Base-by-base conservation (phyloP, 1,139 yeast genomes). In the Saccharomyces hybrid region DNA sequence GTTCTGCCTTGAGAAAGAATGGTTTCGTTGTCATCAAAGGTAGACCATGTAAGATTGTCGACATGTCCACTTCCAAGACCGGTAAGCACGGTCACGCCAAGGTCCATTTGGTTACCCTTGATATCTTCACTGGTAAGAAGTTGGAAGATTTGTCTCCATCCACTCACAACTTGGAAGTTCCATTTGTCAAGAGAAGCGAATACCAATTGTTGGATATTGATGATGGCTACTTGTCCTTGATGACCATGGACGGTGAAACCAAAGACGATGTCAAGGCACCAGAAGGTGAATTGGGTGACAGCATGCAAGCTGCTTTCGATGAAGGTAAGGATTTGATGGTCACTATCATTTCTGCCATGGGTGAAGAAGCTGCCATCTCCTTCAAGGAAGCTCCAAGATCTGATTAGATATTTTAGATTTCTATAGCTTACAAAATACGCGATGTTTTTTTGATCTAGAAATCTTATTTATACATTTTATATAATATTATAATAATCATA, bases 51-150 rank as follows among this genome's bases (percentile, higher is more conserved):
- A 93, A 93, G 87, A 93, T 93, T 78, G 95, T 93, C 72, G 99
- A 93, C 78, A 93, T 93, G 99, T 93, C 99, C 64, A 93, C 99
- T 74, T 93, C 99, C 74, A 93, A 93, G 88, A 93, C 99, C 71
- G 99, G 99, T 82, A 93, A 93, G 97, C 99, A 93, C 87, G 99
- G 99, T 81, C 99, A 93, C 93, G 99, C 99, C 77, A 93, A 93
- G 86, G 99, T 93, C 78, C 98, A 93, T 81, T 85, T 93, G 81
- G 97, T 93, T 67, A 98, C 98, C 76, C 85, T 87, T 71, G 99
- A 93, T 78, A 91, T 93, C 77, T 93, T 93, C 91, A 93, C 99
- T 73, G 90, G 91, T 79, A 95, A 93, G 91, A 93, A 93, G 83
- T 86, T 91, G 79, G 99, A 93, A 84, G 99, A 93, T 80, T 88